Percentiles rank a stretch among this genome's conserved stretches.
Evolutionary conservation across 2,329 filamentous ascomycete species (phyloP).

Genomic region (Xylaria sp.): DNA sequence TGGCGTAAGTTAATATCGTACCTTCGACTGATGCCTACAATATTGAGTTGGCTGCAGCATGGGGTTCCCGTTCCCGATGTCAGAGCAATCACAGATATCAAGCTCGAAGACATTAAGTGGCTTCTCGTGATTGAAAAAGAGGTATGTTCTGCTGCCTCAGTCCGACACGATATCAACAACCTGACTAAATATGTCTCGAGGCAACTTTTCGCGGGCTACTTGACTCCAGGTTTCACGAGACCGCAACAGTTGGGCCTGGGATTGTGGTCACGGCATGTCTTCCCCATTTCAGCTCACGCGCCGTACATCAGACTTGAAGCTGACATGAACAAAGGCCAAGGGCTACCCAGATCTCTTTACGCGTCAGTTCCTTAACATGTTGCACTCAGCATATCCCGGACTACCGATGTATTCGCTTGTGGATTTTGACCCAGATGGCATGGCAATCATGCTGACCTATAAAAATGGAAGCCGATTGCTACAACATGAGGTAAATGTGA

Average conservation of each 20-base stretch:
- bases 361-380: constrained; percentile 54
- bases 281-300: background rate
- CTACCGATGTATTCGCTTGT: constrained; percentile 60
- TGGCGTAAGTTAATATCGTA: constrained; percentile 25
- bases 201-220: constrained; percentile 69
- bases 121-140: constrained; percentile 77
- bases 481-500: constrained; percentile 51
- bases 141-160: constrained; percentile 35
- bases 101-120: constrained; percentile 52
- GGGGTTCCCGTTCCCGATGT: constrained; percentile 56
- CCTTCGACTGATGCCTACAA: background rate
- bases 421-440: constrained; percentile 72
- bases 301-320: background rate
- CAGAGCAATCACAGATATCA: constrained; percentile 44
- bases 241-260: constrained; percentile 47
- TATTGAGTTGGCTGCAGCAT: constrained; percentile 34
- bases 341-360: constrained; percentile 75
- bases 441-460: constrained; percentile 70
- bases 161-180: background rate
- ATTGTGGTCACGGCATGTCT: constrained; percentile 59
- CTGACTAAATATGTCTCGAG: constrained; percentile 36
- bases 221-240: constrained; percentile 49
- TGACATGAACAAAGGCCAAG: constrained; percentile 54
- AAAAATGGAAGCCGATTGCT: constrained; percentile 61
- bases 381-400: constrained; percentile 43